Base-by-base conservation (phyloP, 495 filamentous ascomycete genomes). In the Neurospora tetrasperma region DNA sequence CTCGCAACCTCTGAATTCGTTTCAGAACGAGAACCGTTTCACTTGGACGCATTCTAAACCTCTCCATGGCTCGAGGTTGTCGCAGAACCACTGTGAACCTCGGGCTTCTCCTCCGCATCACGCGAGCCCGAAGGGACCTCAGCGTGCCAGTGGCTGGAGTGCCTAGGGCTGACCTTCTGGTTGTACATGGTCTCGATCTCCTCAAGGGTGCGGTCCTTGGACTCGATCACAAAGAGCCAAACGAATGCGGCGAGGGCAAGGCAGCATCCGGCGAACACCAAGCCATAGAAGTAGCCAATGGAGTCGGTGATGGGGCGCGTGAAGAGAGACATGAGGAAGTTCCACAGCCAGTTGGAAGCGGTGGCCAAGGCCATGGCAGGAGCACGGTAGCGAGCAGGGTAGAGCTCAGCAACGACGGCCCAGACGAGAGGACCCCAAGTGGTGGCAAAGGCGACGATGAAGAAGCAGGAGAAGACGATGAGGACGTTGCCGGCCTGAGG, bases 381-480 rank as follows among this genome's bases (percentile, higher is more conserved):
- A 23, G 91, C 91, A 59, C 93, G 89, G 80, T 94, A 93, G 69
- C 89, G 86, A 72, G 89, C 86, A 27, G 94, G 93, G 80, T 93
- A 97, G 77, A 96, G 88, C 83, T 97, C 93, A 70, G 89, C 90
- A 68, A 90, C 89, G 71, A 93, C 89, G 38, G 89, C 86, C 93
- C 93, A 96, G 54, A 94, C 87, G 39, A 94, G 90, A 12, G 93
- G 94, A 69, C 92, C 93, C 94, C 93, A 96, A 42, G 92, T 94
- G 71, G 87, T 90, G 20, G 86, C 86, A 70, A 88, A 88, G 16
- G 83, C 83, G 31, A 81, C 85, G 71, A 88, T 88, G 73, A 92
- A 93, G 75, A 94, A 85, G 80, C 91, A 93, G n/a, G 93, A 90
- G 83, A 94, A 94, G 71, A 93, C 89, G 74, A 94, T 92, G 83